Evolutionary conservation across 371 early-diverging fungal genomes (phyloP).

Genomic region (Amoeboaphelidium protococcarum): DNA sequence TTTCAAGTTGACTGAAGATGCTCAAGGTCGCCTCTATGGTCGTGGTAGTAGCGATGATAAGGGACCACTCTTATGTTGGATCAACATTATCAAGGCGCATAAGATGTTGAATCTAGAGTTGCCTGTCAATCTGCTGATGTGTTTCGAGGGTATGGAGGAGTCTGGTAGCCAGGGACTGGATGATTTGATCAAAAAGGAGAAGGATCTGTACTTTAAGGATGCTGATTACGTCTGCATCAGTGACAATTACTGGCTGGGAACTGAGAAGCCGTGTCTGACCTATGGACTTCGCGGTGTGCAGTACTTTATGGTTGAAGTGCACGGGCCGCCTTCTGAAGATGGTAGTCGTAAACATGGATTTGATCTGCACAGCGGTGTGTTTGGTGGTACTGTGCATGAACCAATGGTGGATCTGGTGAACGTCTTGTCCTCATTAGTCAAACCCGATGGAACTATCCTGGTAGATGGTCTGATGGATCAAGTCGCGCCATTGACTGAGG

Average conservation of each 20-base stretch:
- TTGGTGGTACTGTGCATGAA: constrained; percentile 77
- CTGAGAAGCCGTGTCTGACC: constrained; percentile 79
- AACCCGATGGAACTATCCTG: constrained; percentile 57
- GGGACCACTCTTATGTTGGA: constrained; percentile 72
- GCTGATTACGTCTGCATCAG: constrained; percentile 83
- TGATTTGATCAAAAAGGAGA: constrained; percentile 51
- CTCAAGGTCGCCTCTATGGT: constrained; percentile 53
- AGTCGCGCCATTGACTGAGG: constrained; percentile 53
- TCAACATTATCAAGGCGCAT: constrained; percentile 76
- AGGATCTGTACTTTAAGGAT: constrained; percentile 35
- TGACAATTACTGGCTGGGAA: constrained; percentile 92
- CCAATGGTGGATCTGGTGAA: constrained; percentile 79
- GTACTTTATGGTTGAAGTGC: constrained; percentile 46
- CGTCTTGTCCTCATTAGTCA: constrained; percentile 57
- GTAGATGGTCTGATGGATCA: constrained; percentile 61
- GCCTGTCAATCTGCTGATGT: constrained; percentile 49
- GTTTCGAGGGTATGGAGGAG: constrained; percentile 82
- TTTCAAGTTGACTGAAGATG: constrained; percentile 56
- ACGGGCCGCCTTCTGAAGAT: too few species aligned
- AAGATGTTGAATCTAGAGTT: constrained; percentile 58
- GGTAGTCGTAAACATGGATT: too few species aligned
- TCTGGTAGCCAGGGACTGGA: constrained; percentile 77
- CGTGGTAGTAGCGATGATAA: constrained; percentile 88
- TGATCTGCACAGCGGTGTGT: constrained; percentile 89
- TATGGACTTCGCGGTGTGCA: constrained; percentile 89